Evolutionary conservation across 2,329 filamentous ascomycete species (phyloP).

Genomic region (Aspergillus hiratsukae): DNA sequence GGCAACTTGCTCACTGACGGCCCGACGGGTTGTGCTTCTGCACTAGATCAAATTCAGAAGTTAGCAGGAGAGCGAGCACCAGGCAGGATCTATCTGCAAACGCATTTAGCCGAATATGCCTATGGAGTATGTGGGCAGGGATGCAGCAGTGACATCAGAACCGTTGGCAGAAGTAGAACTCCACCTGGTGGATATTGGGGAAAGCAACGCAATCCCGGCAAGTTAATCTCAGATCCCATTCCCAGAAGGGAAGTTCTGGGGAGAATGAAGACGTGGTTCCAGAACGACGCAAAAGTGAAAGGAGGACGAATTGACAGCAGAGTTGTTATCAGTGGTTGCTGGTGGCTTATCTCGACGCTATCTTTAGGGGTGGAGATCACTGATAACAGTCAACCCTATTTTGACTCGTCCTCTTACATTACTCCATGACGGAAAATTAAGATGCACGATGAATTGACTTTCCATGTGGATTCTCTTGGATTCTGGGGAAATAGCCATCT

Average conservation of each 20-base stretch:
- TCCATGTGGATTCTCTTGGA: not conserved
- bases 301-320: not conserved
- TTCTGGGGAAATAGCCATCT: not conserved
- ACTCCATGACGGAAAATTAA: too few species aligned
- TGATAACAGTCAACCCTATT: not conserved
- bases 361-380: not conserved
- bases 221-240: not conserved
- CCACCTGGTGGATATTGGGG: not conserved
- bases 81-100: not conserved
- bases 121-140: not conserved
- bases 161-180: not conserved
- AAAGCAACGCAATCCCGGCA: not conserved
- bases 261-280: slow-evolving; percentile 10
- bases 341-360: not conserved
- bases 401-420: not conserved
- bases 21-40: not conserved
- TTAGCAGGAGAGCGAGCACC: not conserved
- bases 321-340: not conserved
- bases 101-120: not conserved
- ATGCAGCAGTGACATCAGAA: not conserved
- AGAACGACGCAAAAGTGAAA: not conserved
- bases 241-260: slow-evolving; percentile 19
- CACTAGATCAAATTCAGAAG: not conserved
- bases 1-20: too few species aligned
- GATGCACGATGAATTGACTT: not conserved